Percentiles rank a stretch among this genome's conserved stretches.
Conservation (phyloP, 192 early-diverging fungal species). For the Entomortierella parvispora region DNA sequence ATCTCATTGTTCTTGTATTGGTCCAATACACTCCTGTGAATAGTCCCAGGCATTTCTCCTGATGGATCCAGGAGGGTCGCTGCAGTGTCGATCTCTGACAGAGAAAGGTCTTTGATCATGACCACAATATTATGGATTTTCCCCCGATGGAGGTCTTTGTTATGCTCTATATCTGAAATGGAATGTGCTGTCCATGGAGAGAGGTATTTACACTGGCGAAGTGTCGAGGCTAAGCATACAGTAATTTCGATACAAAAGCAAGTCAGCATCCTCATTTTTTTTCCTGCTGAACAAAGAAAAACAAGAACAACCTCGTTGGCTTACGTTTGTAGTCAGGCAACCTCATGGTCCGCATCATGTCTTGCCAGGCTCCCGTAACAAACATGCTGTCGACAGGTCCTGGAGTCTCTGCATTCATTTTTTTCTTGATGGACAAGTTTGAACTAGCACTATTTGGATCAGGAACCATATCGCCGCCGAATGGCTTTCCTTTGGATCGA, state of each 20-base stretch:
- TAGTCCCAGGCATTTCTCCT: slow-evolving; percentile 42
- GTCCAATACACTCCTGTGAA: slow-evolving; percentile 36
- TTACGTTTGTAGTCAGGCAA: slow-evolving; percentile 43
- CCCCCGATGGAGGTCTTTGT: slow-evolving; percentile 14
- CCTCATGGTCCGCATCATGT: slow-evolving; percentile 18
- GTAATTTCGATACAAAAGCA: no score
- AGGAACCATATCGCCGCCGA: slow-evolving; percentile 4
- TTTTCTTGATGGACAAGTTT: slow-evolving; percentile 35
- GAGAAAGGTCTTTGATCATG: slow-evolving; percentile 31
- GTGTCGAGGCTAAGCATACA: slow-evolving; percentile 26
- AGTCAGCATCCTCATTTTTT: no score
- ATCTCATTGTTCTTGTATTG: slow-evolving; percentile 50
- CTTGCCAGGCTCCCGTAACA: slow-evolving; percentile 24
- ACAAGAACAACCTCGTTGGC: background rate
- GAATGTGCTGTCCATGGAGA: slow-evolving; percentile 9
- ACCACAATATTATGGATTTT: slow-evolving; percentile 27
- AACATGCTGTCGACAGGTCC: slow-evolving; percentile 45
- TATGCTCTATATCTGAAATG: slow-evolving; percentile 29
- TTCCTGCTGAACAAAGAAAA: no score
- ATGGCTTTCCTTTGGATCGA: slow-evolving; percentile 23
- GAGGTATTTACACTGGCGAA: slow-evolving; percentile 5
- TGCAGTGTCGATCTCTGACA: slow-evolving; percentile 41
- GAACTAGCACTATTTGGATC: background rate
- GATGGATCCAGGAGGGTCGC: slow-evolving; percentile 44
- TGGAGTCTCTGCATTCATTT: slow-evolving; percentile 24